Conservation (phyloP, 169 alveolate genomes). For the Cryptosporidium viatorum region DNA sequence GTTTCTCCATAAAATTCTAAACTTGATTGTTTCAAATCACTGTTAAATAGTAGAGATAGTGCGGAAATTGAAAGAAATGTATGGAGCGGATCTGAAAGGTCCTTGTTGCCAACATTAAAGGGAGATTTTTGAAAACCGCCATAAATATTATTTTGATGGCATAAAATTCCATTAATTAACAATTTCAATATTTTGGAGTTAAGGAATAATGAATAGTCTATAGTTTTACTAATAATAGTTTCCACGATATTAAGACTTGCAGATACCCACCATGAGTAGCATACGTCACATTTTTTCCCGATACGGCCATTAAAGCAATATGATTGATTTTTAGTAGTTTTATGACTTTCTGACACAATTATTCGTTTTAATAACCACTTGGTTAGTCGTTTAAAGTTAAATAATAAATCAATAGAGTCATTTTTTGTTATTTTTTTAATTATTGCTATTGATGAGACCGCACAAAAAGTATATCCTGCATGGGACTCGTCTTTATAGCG, state of each 20-base stretch:
- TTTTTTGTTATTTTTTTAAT: conserved; percentile 17
- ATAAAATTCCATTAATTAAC: conserved; percentile 26
- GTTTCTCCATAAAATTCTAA: not conserved
- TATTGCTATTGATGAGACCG: conserved; percentile 76
- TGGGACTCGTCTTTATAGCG: conserved; percentile 79
- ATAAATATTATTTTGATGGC: conserved; percentile 33
- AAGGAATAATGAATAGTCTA: conserved; percentile 1
- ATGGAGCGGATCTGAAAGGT: conserved; percentile 79
- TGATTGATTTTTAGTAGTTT: conserved; percentile 26
- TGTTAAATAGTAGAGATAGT: conserved; percentile 41
- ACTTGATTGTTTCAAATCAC: not conserved
- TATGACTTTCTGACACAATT: conserved; percentile 76
- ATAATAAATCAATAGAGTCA: not conserved
- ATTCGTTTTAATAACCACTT: conserved; percentile 65
- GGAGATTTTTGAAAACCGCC: conserved; percentile 73
- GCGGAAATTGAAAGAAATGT: conserved; percentile 81
- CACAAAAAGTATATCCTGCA: conserved; percentile 80
- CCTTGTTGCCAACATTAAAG: conserved; percentile 43
- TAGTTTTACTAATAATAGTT: not conserved
- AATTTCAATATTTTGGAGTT: not conserved
- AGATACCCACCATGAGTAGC: conserved; percentile 81
- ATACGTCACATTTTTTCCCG: conserved; percentile 78
- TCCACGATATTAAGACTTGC: conserved; percentile 77
- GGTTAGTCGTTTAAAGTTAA: conserved; percentile 17
- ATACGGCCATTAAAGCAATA: conserved; percentile 79